Evolutionary conservation across 306 rosid species (phyloP).

Genomic region (Aeschynomene evenia): DNA sequence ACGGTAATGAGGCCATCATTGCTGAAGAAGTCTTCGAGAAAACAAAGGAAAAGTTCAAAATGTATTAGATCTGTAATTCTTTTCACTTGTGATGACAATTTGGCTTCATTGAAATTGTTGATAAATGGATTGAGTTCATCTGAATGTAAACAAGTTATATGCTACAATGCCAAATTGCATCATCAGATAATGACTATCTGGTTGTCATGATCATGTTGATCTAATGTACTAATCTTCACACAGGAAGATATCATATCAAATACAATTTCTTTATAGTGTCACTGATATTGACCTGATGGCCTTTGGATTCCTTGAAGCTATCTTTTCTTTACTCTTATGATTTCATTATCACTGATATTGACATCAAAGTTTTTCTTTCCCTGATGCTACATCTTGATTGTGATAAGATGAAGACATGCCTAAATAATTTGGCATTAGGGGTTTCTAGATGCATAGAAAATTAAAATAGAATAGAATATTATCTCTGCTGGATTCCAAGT

Average conservation of each 20-base stretch:
- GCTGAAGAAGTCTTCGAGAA: constrained; percentile 94
- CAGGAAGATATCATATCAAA: constrained; percentile 4
- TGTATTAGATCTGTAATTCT: constrained; percentile 51
- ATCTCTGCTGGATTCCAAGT: constrained; percentile 6
- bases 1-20: constrained; percentile 73
- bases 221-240: constrained; percentile 10
- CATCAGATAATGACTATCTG: constrained; percentile 17
- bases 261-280: neutral
- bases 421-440: neutral
- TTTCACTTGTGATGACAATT: neutral
- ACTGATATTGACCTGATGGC: neutral
- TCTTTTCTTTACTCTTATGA: neutral
- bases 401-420: neutral
- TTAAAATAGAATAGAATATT: neutral
- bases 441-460: neutral
- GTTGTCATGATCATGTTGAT: neutral
- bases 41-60: constrained; percentile 75
- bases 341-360: constrained; percentile 20
- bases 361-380: constrained; percentile 6
- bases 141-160: constrained; percentile 18
- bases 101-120: constrained; percentile 33
- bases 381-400: constrained; percentile 1
- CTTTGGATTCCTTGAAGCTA: too few relatives aligned
- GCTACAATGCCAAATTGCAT: constrained; percentile 10
- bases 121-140: constrained; percentile 20